A percentile compares a stretch with the other conserved stretches of the same genome.
Conservation (phyloP, 139 green algal species). For the Chlorella sorokiniana region DNA sequence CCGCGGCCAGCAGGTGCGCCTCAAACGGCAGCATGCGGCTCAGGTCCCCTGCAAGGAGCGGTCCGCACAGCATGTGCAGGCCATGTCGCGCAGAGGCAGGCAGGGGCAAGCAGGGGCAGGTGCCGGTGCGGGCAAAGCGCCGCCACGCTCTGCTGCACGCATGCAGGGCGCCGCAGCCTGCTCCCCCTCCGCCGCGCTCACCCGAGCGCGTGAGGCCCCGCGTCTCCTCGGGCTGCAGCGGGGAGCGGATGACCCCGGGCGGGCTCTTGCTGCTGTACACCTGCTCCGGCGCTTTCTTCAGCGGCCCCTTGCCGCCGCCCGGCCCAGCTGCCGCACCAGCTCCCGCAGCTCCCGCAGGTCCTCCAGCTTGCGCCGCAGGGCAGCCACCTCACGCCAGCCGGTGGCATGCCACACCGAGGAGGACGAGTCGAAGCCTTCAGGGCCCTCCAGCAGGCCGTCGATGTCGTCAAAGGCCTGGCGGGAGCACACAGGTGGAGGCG, state of each 20-base stretch:
- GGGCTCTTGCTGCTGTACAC: conserved; percentile 58
- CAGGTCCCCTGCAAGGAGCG: conserved; percentile 64
- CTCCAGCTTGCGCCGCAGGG: conserved; percentile 70
- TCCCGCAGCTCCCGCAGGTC: conserved; percentile 82
- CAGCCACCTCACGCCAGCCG: conserved; percentile 21
- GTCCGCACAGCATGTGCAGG: neutral
- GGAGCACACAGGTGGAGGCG: neutral
- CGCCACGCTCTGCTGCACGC: no score
- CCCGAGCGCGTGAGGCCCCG: conserved; percentile 62
- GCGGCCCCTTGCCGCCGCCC: conserved; percentile 79
- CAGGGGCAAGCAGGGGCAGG: no score
- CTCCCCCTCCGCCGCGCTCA: neutral
- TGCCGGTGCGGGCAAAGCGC: no score
- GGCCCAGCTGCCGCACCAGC: conserved; percentile 78
- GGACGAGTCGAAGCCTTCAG: conserved; percentile 74
- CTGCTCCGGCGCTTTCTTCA: conserved; percentile 74
- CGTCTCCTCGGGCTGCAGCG: conserved; percentile 85
- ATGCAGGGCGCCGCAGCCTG: neutral
- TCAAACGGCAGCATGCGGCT: conserved; percentile 89
- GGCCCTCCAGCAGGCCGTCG: conserved; percentile 80
- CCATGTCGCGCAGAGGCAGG: no score
- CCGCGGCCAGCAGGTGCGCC: conserved; percentile 81
- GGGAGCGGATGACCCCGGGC: conserved; percentile 78
- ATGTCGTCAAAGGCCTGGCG: conserved; percentile 63
- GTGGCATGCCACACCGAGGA: conserved; percentile 66